phyloP scores from a whole-genome alignment of 768 basidiomycete genomes.

The Mrakia frigida region DNA sequence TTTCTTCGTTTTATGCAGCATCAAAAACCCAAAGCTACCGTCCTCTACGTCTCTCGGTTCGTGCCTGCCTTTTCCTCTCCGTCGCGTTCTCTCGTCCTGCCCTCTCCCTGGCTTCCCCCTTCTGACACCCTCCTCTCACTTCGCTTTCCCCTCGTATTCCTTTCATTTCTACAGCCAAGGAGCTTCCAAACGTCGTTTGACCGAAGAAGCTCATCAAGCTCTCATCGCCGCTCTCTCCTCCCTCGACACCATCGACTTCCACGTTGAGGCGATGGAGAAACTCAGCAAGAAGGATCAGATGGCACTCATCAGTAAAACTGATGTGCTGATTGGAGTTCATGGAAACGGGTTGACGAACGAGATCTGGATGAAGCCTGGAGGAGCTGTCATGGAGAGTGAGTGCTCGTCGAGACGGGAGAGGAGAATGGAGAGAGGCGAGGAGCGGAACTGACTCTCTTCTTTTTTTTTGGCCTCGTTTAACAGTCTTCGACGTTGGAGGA shows the following conservation, averaged over 20 bases:
- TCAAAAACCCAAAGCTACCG: background rate
- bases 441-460: background rate
- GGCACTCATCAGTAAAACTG: slow-evolving; percentile 22
- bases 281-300: slow-evolving; percentile 33
- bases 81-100: background rate
- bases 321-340: slow-evolving; percentile 32
- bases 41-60: slow-evolving; percentile 21
- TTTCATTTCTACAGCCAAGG: slow-evolving; percentile 17
- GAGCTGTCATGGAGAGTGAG: slow-evolving; percentile 32
- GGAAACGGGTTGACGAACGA: slow-evolving; percentile 33
- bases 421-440: background rate
- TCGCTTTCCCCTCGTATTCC: background rate
- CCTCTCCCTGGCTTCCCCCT: background rate
- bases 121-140: background rate
- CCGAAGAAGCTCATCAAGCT: slow-evolving; percentile 14
- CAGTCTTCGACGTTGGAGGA: slow-evolving; percentile 32
- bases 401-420: background rate
- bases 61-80: background rate
- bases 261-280: slow-evolving; percentile 26
- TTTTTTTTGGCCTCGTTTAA: background rate
- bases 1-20: background rate
- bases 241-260: slow-evolving; percentile 24
- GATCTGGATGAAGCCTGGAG: slow-evolving; percentile 34
- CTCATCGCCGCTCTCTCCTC: slow-evolving; percentile 23
- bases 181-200: slow-evolving; percentile 29